Base-by-base conservation (phyloP, 768 basidiomycete genomes). In the Lactifluus subvellereus region DNA sequence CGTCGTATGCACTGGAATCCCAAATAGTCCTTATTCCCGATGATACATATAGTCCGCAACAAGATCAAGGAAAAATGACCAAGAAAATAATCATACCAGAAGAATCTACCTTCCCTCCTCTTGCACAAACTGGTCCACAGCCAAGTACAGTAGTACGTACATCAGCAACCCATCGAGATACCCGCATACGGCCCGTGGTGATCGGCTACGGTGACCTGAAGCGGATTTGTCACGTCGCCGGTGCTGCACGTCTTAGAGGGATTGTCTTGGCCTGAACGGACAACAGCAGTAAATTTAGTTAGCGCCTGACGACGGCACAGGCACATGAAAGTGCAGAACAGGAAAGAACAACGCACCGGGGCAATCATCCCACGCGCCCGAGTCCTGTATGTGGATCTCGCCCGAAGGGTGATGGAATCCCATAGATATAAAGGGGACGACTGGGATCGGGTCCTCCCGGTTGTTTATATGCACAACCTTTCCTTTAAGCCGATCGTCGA, bases 211-310 rank as follows among this genome's bases (percentile, higher is more conserved):
- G 75, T 60, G 1, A 82, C 76, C 7, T 73, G 73, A 20, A 83
- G 78, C 57, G 88, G 74, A 37, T 77, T 78, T 0, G 77, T 67
- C 4, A 85, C 84, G 57, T 80, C 80, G 1, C 84, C 85, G n/a
- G 77, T 77, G 10, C 70, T 77, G 72, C 86, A 88, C 60, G 77
- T 69, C 3, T 50, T 63, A 63, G 77, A 81, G 6, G 77, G 67
- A 68, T 88, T 88, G 63, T 89, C 87, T 62, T 86, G 80, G 4
- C 86, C 83, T 83, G 56, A 37, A 56, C 27, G 27, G 2, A 40
- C n/a, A 11, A 1, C 4, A 11, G 13, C 6, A 13, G 40, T 27
- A 27, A 27, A 27, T 27, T 40, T 40, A 40, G 35, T 60, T 42
- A 60, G 33, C 57, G 27, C 40, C 10, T 16, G 9, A 11, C 37